phyloP scores from a whole-genome alignment of 371 early-diverging fungal genomes.

The Parasitella parasitica region DNA sequence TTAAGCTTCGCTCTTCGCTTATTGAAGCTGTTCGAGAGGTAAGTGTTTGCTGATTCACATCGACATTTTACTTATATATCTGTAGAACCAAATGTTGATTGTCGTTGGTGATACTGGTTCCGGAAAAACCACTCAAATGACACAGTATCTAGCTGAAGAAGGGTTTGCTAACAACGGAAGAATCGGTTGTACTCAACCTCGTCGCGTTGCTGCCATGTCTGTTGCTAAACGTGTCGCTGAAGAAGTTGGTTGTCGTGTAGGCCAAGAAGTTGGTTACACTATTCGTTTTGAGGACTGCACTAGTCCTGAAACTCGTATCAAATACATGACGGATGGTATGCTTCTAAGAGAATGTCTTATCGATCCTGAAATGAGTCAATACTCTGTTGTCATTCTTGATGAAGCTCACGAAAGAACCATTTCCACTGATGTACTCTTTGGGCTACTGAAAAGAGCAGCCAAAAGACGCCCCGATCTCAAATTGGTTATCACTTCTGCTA shows the following conservation, averaged over 20 bases:
- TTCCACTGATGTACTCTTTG: constrained; percentile 97
- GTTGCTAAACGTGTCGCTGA: constrained; percentile 99
- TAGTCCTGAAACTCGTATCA: constrained; percentile 90
- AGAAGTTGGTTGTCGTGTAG: constrained; percentile 94
- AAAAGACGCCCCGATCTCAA: constrained; percentile 86
- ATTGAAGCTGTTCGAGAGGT: constrained; percentile 79
- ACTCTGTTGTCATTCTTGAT: constrained; percentile 96
- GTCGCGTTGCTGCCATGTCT: constrained; percentile 99
- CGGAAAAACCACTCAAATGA: constrained; percentile 99
- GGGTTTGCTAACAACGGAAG: constrained; percentile 82
- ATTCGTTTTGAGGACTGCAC: constrained; percentile 99
- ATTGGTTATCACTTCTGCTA: constrained; percentile 96
- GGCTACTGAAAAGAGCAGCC: constrained; percentile 89
- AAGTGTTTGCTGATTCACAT: background rate
- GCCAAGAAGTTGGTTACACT: constrained; percentile 97
- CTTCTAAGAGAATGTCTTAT: constrained; percentile 94
- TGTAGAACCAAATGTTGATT: constrained; percentile 84
- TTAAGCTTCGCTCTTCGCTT: constrained; percentile 75
- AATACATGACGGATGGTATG: constrained; percentile 99
- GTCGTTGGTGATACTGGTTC: constrained; percentile 98
- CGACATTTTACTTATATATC: background rate
- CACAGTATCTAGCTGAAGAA: constrained; percentile 97
- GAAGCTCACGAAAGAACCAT: constrained; percentile 99
- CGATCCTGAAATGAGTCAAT: constrained; percentile 81
- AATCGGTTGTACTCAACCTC: constrained; percentile 99